Percentiles rank a stretch among this genome's conserved stretches.
Conservation (phyloP, 495 filamentous ascomycete genomes). For the Annulohypoxylon moriforme region DNA sequence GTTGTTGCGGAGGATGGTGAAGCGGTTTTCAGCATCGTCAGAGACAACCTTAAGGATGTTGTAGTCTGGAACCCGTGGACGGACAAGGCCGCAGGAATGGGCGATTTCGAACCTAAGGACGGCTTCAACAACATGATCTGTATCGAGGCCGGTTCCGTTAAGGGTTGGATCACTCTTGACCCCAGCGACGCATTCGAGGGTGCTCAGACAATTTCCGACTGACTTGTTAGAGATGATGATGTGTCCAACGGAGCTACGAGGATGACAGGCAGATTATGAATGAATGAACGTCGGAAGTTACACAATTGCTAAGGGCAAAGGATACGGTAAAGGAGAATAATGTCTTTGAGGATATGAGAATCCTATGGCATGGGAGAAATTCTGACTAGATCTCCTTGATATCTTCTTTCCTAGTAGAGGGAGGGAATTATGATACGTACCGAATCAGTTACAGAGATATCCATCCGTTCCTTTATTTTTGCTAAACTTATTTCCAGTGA, state of each 20-base stretch:
- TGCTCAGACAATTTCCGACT: conserved; percentile 74
- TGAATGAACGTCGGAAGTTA: conserved; percentile 1
- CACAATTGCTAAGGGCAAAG: not conserved
- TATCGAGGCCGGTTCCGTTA: conserved; percentile 88
- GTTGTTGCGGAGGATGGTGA: conserved; percentile 69
- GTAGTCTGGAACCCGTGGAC: conserved; percentile 99
- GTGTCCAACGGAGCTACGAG: not conserved
- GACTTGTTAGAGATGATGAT: conserved; percentile 22
- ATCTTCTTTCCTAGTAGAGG: conserved; percentile 18
- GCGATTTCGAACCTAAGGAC: conserved; percentile 88
- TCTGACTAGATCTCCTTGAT: conserved; percentile 25
- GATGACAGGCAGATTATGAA: conserved; percentile 27
- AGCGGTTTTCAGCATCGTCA: conserved; percentile 73
- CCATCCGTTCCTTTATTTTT: conserved; percentile 5
- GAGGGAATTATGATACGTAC: conserved; percentile 8
- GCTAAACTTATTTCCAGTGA: not conserved
- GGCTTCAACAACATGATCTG: conserved; percentile 94
- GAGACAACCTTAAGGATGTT: conserved; percentile 84
- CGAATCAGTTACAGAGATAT: conserved; percentile 11
- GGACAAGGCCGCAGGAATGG: conserved; percentile 82
- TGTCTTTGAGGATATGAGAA: conserved; percentile 21
- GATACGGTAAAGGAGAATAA: not conserved
- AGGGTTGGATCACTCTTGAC: conserved; percentile 84
- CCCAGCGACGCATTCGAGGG: conserved; percentile 90
- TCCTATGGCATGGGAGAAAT: not conserved